phyloP scores from a whole-genome alignment of 345 rosid genomes.

The Lepidium sativum region DNA sequence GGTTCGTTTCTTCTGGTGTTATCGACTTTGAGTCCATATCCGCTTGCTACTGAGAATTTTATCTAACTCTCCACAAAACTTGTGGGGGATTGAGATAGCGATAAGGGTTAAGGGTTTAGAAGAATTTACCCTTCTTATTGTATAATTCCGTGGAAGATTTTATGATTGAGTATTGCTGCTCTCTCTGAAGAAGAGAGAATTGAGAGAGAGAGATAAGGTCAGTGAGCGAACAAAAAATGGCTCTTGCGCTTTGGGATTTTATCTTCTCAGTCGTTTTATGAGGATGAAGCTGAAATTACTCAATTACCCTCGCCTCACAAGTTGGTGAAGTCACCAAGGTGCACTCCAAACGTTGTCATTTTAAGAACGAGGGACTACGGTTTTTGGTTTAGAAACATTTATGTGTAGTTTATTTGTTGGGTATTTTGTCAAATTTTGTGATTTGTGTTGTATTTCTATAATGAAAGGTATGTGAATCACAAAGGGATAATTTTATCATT shows the following conservation, averaged over 20 bases:
- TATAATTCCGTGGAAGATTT: neutral
- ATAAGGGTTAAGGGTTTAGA: neutral
- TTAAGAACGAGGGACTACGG: too few relatives aligned
- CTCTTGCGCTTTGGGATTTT: constrained; percentile 20
- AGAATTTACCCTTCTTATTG: neutral
- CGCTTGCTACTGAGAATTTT: constrained; percentile 2
- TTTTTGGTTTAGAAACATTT: too few relatives aligned
- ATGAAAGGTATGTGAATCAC: too few relatives aligned
- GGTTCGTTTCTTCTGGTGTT: constrained; percentile 26
- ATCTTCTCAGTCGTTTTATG: constrained; percentile 8
- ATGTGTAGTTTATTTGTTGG: too few relatives aligned
- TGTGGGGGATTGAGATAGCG: constrained; percentile 5
- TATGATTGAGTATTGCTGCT: constrained; percentile 14
- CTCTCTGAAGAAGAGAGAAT: constrained; percentile 23
- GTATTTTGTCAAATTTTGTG: too few relatives aligned
- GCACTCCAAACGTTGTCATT: neutral
- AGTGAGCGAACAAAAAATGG: constrained; percentile 18
- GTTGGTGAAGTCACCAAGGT: constrained; percentile 2
- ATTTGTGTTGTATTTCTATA: too few relatives aligned
- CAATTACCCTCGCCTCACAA: neutral
- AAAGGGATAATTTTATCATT: too few relatives aligned
- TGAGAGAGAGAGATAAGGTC: constrained; percentile 33
- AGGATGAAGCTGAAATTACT: neutral
- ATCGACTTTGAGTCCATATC: constrained; percentile 41
- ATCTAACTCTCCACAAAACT: constrained; percentile 6